Percentiles rank a stretch among this genome's conserved stretches.
Evolutionary conservation across 1,139 yeast species (phyloP).

Genomic region (Suhomyces ambrosiae): DNA sequence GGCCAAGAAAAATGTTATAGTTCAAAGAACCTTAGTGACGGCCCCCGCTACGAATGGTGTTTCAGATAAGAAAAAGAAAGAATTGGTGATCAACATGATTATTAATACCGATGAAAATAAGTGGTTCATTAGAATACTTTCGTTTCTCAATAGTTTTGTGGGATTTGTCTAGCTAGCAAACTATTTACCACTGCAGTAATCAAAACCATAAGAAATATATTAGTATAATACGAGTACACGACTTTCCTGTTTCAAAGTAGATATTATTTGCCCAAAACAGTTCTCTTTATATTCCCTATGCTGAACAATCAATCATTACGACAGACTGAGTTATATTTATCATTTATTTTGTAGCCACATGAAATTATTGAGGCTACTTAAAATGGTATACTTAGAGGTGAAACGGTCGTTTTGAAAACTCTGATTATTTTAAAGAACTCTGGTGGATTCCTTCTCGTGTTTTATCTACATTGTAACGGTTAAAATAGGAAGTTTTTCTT

Average conservation of each 20-base stretch:
- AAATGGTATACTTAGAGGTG: background rate
- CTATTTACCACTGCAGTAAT: too few species aligned
- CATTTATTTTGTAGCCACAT: too few species aligned
- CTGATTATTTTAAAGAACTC: too few species aligned
- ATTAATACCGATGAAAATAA: slow-evolving; percentile 48
- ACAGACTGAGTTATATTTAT: too few species aligned
- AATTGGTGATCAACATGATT: slow-evolving; percentile 48
- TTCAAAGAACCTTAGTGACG: slow-evolving; percentile 42
- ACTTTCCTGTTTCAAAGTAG: too few species aligned
- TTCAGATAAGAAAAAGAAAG: slow-evolving; percentile 31
- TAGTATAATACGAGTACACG: too few species aligned
- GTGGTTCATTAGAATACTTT: slow-evolving; percentile 48
- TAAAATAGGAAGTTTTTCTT: background rate
- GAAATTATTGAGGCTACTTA: too few species aligned
- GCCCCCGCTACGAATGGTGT: slow-evolving; percentile 25
- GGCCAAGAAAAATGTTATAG: slow-evolving; percentile 44
- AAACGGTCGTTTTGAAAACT: too few species aligned
- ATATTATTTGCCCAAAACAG: too few species aligned
- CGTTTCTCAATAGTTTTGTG: slow-evolving; percentile 43
- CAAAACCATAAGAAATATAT: slow-evolving; percentile 1
- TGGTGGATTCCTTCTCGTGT: too few species aligned
- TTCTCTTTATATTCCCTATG: too few species aligned
- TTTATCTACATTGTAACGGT: background rate
- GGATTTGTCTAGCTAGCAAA: slow-evolving; percentile 40
- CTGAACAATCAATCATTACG: too few species aligned